Conservation (phyloP, 129 eudicot genomes). For the Saposhnikovia divaricata region DNA sequence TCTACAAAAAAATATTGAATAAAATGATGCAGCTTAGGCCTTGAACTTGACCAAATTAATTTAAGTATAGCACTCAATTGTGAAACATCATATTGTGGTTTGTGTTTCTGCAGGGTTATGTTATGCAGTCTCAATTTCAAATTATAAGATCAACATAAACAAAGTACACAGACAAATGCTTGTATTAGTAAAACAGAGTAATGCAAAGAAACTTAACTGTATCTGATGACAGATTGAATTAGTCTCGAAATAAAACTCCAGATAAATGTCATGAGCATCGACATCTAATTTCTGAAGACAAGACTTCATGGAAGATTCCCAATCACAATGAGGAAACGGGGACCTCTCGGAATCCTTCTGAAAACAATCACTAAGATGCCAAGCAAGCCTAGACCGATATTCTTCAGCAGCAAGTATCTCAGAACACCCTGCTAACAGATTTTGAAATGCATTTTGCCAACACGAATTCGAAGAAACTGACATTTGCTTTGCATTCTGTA, state of each 20-base stretch:
- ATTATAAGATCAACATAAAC: neutral
- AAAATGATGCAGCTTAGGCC: neutral
- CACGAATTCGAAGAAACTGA: slow-evolving; percentile 45
- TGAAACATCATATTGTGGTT: neutral
- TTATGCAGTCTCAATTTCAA: neutral
- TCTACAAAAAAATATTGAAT: slow-evolving; percentile 25
- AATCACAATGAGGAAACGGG: slow-evolving; percentile 53
- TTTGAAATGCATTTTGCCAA: slow-evolving; percentile 67
- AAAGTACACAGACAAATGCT: neutral
- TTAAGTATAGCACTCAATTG: neutral
- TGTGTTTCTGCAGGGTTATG: slow-evolving; percentile 40
- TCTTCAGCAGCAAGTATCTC: slow-evolving; percentile 67
- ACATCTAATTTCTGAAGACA: slow-evolving; percentile 45
- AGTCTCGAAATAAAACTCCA: slow-evolving; percentile 67
- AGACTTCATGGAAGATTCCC: slow-evolving; percentile 35
- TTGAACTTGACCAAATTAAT: neutral
- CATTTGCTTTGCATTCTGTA: slow-evolving; percentile 46
- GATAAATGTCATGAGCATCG: slow-evolving; percentile 46
- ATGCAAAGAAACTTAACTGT: slow-evolving; percentile 41
- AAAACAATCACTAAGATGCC: slow-evolving; percentile 83
- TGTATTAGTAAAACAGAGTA: neutral
- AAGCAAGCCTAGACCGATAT: slow-evolving; percentile 52
- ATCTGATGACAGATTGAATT: slow-evolving; percentile 70
- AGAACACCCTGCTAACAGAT: slow-evolving; percentile 62
- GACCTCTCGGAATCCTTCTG: slow-evolving; percentile 62